Conservation (phyloP, 257 asterid genomes). For the Fraxinus excelsior region DNA sequence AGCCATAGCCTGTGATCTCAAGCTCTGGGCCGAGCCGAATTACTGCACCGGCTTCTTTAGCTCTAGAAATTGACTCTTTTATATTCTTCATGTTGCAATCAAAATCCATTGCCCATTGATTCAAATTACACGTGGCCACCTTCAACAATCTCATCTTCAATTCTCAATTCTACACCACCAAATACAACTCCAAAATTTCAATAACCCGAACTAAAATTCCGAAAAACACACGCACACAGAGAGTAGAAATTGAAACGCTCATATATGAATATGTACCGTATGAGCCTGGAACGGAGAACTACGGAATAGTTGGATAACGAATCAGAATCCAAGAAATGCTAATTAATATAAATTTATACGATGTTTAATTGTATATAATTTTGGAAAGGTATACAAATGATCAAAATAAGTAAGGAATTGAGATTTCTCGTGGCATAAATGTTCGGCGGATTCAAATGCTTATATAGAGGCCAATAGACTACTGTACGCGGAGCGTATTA, state of each 20-base stretch:
- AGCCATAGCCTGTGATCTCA: constrained; percentile 96
- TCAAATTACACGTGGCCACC: constrained; percentile 90
- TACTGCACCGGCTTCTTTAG: constrained; percentile 85
- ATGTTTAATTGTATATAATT: background rate
- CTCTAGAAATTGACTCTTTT: constrained; percentile 75
- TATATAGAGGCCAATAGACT: background rate
- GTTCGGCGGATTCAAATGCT: background rate
- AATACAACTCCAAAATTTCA: background rate
- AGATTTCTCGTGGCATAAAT: background rate
- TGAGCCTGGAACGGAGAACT: background rate
- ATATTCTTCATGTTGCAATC: constrained; percentile 84
- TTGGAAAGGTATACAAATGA: background rate
- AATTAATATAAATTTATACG: background rate
- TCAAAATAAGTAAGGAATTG: background rate
- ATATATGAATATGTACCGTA: background rate
- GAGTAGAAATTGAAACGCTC: background rate
- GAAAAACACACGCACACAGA: background rate
- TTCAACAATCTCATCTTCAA: constrained; percentile 80
- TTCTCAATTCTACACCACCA: constrained; percentile 7
- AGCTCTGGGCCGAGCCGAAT: constrained; percentile 98
- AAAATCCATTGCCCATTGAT: constrained; percentile 99
- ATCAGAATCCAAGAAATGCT: constrained; percentile 3
- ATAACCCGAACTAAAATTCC: background rate
- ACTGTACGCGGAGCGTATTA: background rate
- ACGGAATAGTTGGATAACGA: background rate